Evolutionary conservation across 2,329 filamentous ascomycete genomes (phyloP), one percentile per base, ranked within the genome.

Genomic region (Sporothrix curviconia): DNA sequence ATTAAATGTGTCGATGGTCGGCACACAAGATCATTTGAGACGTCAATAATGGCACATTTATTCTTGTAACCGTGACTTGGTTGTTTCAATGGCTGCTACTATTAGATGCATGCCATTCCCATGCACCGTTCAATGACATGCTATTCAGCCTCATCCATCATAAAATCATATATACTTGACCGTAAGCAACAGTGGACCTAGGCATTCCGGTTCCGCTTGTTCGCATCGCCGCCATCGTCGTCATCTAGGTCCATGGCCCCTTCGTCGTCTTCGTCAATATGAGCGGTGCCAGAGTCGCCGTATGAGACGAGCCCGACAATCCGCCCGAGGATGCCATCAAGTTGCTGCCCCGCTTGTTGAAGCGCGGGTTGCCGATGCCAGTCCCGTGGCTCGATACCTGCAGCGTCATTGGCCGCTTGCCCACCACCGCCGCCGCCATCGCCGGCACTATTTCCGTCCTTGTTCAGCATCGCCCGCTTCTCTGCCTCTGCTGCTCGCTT

Each of bases 181-280:
- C n/a, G n/a, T n/a, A n/a, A n/a, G n/a, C n/a, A n/a, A n/a, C n/a
- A n/a, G n/a, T n/a, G n/a, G 15, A 22, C 4, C 19, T 34, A 43
- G 7, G 82, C 84, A 57, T 79, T 74, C 60, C 79, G 77, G 62
- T 74, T 79, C 42, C 78, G 72, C 67, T 78, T 81, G 72, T 74
- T 77, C 60, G 68, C 74, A 44, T 79, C 76, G 1, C 69, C 68
- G 5, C n/a, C n/a, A n/a, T 77, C 76, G 47, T 75, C 72, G 32
- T 74, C 71, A 59, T 85, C 82, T 28, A 84, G 64, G 52, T 84
- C 81, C 76, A 83, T 81, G 43, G 60, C 61, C 34, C 62, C 64
- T 15, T 64, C 60, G 12, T 64, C 61, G 2, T 56, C 60, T 1
- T 74, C 72, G 25, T 83, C 65, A 9, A n/a, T n/a, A n/a, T n/a